A percentile compares a stretch with the other conserved stretches of the same genome.
These are phyloP conservation scores for Asclepias syriaca DNA, from an alignment of 257 asterid genomes.

Conservation along the genomic window DNA sequence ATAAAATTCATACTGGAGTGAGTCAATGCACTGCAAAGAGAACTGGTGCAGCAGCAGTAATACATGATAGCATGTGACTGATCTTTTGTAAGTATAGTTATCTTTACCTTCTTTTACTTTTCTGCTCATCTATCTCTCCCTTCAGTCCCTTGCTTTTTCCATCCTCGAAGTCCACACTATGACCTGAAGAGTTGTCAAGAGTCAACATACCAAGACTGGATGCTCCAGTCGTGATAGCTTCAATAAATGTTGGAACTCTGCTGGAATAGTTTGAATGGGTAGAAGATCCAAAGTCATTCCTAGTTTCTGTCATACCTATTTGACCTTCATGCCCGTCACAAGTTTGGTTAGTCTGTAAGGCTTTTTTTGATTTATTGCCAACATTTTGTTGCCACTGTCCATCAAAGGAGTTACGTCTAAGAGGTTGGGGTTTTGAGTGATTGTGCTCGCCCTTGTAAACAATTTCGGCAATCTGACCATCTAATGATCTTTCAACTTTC, in stretches of 20 bases:
- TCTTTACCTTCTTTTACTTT: conserved; percentile 54
- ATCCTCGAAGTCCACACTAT: conserved; percentile 41
- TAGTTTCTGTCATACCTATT: conserved; percentile 19
- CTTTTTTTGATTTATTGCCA: conserved; percentile 23
- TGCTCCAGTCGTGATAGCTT: conserved; percentile 22
- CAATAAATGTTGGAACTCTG: conserved; percentile 19
- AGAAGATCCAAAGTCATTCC: conserved; percentile 28
- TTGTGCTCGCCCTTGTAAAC: conserved; percentile 78
- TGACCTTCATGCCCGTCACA: conserved; percentile 19
- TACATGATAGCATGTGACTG: background rate
- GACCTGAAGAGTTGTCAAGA: conserved; percentile 31
- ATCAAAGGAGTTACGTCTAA: conserved; percentile 23
- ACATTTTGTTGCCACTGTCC: conserved; percentile 25
- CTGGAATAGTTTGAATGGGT: conserved; percentile 22
- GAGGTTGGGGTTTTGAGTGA: conserved; percentile 52
- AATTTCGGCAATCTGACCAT: conserved; percentile 62
- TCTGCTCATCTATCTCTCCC: conserved; percentile 36
- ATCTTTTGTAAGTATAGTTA: background rate
- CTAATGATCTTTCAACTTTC: conserved; percentile 56
- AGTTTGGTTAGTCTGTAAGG: conserved; percentile 19
- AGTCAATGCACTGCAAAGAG: background rate
- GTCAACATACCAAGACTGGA: conserved; percentile 26
- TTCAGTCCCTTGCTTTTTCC: conserved; percentile 29
- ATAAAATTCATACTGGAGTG: background rate
- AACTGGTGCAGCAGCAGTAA: background rate